Evolutionary conservation across 1,284 basidiomycete species (phyloP).

Genomic region (Fomes fomentarius): DNA sequence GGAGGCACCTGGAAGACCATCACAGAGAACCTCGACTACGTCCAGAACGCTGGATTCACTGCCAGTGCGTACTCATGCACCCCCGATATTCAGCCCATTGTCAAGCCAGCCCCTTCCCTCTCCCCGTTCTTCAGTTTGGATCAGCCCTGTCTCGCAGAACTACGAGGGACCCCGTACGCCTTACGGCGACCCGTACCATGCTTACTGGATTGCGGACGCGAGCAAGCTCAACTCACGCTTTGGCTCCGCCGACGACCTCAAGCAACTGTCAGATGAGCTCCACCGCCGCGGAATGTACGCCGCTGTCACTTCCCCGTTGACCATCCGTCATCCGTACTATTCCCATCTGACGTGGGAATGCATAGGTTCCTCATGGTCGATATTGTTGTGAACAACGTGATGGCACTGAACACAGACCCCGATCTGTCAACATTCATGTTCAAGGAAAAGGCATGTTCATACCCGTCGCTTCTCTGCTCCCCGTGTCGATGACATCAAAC

Average conservation of each 20-base stretch:
- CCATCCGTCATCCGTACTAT: neutral
- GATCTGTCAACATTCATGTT: constrained; percentile 67
- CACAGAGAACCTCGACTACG: constrained; percentile 77
- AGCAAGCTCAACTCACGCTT: constrained; percentile 70
- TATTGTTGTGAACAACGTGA: constrained; percentile 79
- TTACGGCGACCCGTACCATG: constrained; percentile 74
- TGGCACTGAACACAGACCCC: constrained; percentile 57
- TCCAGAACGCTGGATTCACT: constrained; percentile 78
- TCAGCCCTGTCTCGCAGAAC: constrained; percentile 71
- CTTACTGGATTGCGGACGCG: constrained; percentile 70
- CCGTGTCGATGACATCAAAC: neutral
- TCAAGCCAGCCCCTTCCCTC: constrained; percentile 2
- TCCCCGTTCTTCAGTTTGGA: constrained; percentile 50
- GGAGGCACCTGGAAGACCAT: constrained; percentile 83
- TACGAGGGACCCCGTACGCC: constrained; percentile 68
- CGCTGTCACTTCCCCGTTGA: neutral
- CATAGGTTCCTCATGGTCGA: constrained; percentile 81
- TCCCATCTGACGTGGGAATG: neutral
- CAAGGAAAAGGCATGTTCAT: constrained; percentile 52
- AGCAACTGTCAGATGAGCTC: constrained; percentile 64
- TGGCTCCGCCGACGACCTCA: constrained; percentile 73
- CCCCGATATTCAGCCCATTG: constrained; percentile 1
- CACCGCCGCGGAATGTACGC: constrained; percentile 72
- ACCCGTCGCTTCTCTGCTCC: constrained; percentile 6
- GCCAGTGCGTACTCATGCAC: constrained; percentile 54